Evolutionary conservation across 169 alveolate genomes (phyloP), one percentile per base, ranked within the genome.

Genomic region (Cryptosporidium canis): DNA sequence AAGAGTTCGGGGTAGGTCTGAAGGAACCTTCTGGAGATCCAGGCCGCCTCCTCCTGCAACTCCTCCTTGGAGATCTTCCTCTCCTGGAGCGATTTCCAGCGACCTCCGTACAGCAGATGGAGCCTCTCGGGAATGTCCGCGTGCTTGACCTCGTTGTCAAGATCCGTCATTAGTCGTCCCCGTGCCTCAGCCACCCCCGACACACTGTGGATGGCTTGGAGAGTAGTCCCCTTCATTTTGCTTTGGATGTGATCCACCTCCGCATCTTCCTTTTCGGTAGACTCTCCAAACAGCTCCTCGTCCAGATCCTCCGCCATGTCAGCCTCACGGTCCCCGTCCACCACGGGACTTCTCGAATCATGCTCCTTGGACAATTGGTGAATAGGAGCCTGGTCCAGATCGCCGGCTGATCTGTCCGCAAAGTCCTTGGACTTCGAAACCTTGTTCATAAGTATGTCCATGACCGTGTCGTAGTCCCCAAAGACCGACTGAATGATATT

Each of bases 51-150:
- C 3, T 56, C 47, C 44, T 58, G 65, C 0, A 77, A 16, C 29
- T 77, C 87, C n/a, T 77, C 77, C 44, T 61, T 77, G 11, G 14
- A 9, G 39, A 77, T 61, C 18, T 61, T 77, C 29, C 48, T n/a
- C 14, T 43, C 64, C 11, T 63, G 55, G 1, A 77, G 63, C 8
- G 72, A 58, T 31, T 77, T 77, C 87, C 87, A 77, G 9, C 87
- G 68, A 27, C 12, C 14, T 27, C 47, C 51, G n/a, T 77, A 77
- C 39, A 77, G 44, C 16, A 77, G 21, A 61, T 77, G 58, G 16
- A 77, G 87, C 18, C 87, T 35, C 31, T 77, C 87, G n/a, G 87
- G 87, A 35, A 58, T 63, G 43, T 77, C 87, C n/a, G 33, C 72
- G 21, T 58, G 16, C 27, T 39, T 77, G 44, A 77, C 72, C n/a